These are phyloP conservation scores for Cutaneotrichosporon dermatis DNA, from an alignment of 1,284 basidiomycete species.

Conservation along the genomic window DNA sequence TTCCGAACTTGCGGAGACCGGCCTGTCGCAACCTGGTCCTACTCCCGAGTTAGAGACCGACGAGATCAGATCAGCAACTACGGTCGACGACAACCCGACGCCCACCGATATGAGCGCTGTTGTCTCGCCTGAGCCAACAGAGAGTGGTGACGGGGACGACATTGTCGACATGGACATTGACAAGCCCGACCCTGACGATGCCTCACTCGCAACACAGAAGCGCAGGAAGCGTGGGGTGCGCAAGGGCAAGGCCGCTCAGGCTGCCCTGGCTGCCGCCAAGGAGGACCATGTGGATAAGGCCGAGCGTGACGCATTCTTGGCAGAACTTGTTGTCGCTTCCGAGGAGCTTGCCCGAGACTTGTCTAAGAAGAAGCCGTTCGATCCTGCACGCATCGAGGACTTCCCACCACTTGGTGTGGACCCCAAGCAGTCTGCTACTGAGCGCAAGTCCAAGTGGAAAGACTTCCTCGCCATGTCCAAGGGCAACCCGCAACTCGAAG, in stretches of 20 bases:
- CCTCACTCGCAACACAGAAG: conserved; percentile 40
- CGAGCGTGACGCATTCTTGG: conserved; percentile 51
- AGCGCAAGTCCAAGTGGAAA: conserved; percentile 47
- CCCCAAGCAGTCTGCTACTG: conserved; percentile 35
- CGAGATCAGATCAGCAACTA: conserved; percentile 28
- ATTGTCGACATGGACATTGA: conserved; percentile 3
- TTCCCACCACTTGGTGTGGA: conserved; percentile 47
- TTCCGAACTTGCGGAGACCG: too few species aligned
- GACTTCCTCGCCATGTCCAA: conserved; percentile 42
- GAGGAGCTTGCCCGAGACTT: conserved; percentile 79
- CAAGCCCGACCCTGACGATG: conserved; percentile 25
- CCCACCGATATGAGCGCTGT: conserved; percentile 30
- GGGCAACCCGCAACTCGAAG: conserved; percentile 47
- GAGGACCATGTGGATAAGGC: conserved; percentile 23
- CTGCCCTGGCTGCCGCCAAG: conserved; percentile 34
- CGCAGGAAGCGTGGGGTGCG: conserved; percentile 47
- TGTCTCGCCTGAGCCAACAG: conserved; percentile 31
- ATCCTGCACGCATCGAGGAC: conserved; percentile 32
- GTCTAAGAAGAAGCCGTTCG: conserved; percentile 36
- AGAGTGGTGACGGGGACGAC: conserved; percentile 14
- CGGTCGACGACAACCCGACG: conserved; percentile 39
- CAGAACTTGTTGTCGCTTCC: conserved; percentile 69
- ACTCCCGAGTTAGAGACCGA: conserved; percentile 17
- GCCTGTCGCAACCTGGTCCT: conserved; percentile 6
- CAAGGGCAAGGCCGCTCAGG: conserved; percentile 50